Base-by-base conservation (phyloP, 2,329 filamentous ascomycete species). In the Neonectria faginata region DNA sequence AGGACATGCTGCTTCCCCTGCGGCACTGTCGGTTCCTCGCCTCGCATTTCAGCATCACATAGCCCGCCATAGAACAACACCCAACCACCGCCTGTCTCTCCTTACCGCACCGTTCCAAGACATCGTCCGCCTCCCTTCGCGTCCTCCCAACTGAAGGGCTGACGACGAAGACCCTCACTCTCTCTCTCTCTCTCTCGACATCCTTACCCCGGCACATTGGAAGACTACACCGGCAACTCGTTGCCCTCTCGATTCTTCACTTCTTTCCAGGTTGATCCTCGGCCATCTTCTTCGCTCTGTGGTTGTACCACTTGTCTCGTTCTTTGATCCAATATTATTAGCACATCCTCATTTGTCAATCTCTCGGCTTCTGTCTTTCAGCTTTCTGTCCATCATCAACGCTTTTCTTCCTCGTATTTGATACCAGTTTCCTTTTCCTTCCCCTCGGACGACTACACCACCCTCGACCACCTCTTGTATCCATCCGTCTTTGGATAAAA, bases 201-300 rank as follows among this genome's bases (percentile, higher is more conserved):
- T 5, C 60, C 64, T 52, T 25, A 62, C 9, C 60, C 67, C 69
- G 70, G 68, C 67, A 68, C 67, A 67, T 72, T 73, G 70, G 63
- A 73, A 58, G 60, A 66, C 67, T 50, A 65, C 70, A 62, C 29
- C 57, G 70, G 71, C 71, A 73, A 67, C 60, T 67, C 61, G 57
- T 70, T 73, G 66, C 67, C 66, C 54, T 57, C 63, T 66, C 58
- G 65, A 64, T 54, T 64, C 58, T 72, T 74, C 71, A 62, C 56
- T 73, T 77, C 71, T 70, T 75, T 70, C 73, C 83, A 84, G 85
- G 85, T 87, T 87, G 85, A 87, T 80, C 85, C 85, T 87, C 78
- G 85, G 84, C 81, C 78, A 67, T 76, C 72, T 81, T 83, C 54
- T 70, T 67, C 66, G 64, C 66, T 51, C 65, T 68, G 70, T 73